Evolutionary conservation across 2,329 filamentous ascomycete genomes (phyloP), one percentile per base, ranked within the genome.

Genomic region (Trichoderma cornu-damae): DNA sequence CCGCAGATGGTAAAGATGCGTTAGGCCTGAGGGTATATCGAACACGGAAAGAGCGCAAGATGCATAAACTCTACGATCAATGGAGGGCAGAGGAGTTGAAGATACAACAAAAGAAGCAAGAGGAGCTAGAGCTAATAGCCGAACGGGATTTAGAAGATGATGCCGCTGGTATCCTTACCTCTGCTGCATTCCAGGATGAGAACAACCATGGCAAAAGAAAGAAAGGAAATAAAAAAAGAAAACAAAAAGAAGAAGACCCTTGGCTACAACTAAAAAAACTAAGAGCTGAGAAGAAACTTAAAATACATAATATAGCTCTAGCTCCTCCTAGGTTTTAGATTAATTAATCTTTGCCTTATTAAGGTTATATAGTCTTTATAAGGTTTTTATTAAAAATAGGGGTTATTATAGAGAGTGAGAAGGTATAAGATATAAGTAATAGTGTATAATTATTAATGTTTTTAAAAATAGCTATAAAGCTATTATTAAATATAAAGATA

Each of bases 11-110:
- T 52, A 86, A 83, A 62, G 85, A 87, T 59, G 80, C 84, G 6
- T 72, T 82, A 32, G 84, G 88, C 0, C 67, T 87, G 7, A 88
- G 90, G 68, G 80, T 85, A 16, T 80, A 83, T 61, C 79, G 83
- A 51, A 96, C 92, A 5, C 87, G 86, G 70, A 94, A 92, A 67
- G 92, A 96, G 74, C 88, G 85, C 69, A 86, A 87, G 63, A 86
- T 96, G 77, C 85, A 86, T 65, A 89, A 89, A 67, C 79, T 90
- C 62, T 90, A 92, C 69, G 86, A 87, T 43, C 89, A 93, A 64
- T 91, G 88, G 80, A 77, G 81, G 53, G 85, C 85, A 63, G 81
- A 87, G 65, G 87, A 88, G 20, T 76, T 75, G 51, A 84, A 83
- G 67, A 75, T 84, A 40, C 76, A 83, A 62, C 85, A 86, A 50